phyloP scores from a whole-genome alignment of 176 grass and related monocot species.

The Ampelocalamus luodianensis region DNA sequence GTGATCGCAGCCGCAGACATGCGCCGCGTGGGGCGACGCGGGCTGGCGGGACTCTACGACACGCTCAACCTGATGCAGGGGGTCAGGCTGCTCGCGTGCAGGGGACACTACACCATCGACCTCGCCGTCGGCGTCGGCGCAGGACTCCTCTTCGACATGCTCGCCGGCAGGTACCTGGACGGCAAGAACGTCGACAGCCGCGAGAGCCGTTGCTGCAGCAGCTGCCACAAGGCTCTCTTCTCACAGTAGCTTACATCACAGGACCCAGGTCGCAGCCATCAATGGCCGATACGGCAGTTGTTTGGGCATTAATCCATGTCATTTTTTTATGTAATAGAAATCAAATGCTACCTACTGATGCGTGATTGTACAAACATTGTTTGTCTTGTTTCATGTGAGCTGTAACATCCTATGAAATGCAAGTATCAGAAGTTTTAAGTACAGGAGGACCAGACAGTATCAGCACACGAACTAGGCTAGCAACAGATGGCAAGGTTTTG shows the following conservation, averaged over 20 bases:
- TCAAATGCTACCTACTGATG: conserved; percentile 25
- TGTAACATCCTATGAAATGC: background rate
- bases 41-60: conserved; percentile 71
- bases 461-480: background rate
- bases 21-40: conserved; percentile 55
- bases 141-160: conserved; percentile 71
- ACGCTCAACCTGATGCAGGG: conserved; percentile 71
- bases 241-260: conserved; percentile 42
- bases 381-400: background rate
- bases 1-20: conserved; percentile 88
- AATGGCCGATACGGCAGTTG: background rate
- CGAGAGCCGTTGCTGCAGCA: conserved; percentile 49
- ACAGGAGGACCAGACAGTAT: background rate
- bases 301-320: conserved; percentile 17
- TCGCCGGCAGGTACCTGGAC: conserved; percentile 70
- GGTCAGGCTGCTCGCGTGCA: conserved; percentile 86
- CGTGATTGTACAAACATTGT: conserved; percentile 34
- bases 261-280: background rate
- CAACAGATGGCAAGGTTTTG: background rate
- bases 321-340: conserved; percentile 38
- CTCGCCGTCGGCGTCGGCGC: conserved; percentile 82
- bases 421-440: conserved; percentile 16
- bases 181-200: conserved; percentile 30
- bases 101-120: conserved; percentile 95
- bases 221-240: conserved; percentile 44